Evolutionary conservation across 805 yeast species (phyloP).

Genomic region (Candida sonorensis): DNA sequence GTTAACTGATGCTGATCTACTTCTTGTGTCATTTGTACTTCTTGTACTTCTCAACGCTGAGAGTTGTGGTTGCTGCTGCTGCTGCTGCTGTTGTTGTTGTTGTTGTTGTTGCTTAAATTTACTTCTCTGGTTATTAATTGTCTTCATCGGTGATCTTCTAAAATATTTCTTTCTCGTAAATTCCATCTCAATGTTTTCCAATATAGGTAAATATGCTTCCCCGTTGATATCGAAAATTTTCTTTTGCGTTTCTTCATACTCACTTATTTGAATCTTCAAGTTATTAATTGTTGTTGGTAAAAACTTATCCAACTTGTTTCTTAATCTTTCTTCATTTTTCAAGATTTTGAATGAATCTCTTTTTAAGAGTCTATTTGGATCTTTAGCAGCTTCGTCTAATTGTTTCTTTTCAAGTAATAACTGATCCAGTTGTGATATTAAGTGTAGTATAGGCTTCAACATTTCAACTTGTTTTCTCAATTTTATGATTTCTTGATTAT

Average conservation of each 20-base stretch:
- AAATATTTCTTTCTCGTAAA: slow-evolving; percentile 8
- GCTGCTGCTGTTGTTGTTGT: no score
- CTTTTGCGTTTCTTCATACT: slow-evolving; percentile 39
- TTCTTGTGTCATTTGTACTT: no score
- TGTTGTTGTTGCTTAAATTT: no score
- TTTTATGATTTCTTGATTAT: slow-evolving; percentile 31
- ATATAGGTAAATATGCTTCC: slow-evolving; percentile 33
- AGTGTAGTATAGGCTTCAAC: slow-evolving; percentile 47
- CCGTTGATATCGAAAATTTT: slow-evolving; percentile 40
- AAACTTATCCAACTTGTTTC: slow-evolving; percentile 60
- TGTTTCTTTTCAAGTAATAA: slow-evolving; percentile 53
- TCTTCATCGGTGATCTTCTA: slow-evolving; percentile 12
- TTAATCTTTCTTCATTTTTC: slow-evolving; percentile 68
- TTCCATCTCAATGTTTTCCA: slow-evolving; percentile 18
- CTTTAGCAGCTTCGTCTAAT: slow-evolving; percentile 64
- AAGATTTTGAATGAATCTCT: slow-evolving; percentile 74
- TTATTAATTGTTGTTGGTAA: slow-evolving; percentile 57
- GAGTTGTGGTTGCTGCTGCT: no score
- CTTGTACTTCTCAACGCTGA: no score
- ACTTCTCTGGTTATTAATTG: no score
- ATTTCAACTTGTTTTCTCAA: slow-evolving; percentile 44
- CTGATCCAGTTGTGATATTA: slow-evolving; percentile 49
- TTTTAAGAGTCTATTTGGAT: slow-evolving; percentile 70
- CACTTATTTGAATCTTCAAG: slow-evolving; percentile 39
- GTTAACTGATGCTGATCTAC: no score